Conservation (phyloP, 2,329 filamentous ascomycete species). For the Aciculosporium take region DNA sequence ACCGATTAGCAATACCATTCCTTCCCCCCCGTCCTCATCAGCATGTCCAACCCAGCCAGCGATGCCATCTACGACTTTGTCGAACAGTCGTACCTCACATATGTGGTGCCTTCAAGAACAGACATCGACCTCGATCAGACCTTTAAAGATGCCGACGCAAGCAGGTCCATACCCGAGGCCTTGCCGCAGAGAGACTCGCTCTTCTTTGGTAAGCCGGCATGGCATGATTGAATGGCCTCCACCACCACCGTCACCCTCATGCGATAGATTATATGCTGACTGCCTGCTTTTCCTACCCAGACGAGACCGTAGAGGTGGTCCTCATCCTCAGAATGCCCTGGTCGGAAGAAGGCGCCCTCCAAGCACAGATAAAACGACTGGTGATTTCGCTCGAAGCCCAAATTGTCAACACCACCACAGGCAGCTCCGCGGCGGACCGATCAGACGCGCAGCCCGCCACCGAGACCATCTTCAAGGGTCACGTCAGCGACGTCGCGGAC, state of each 20-base stretch:
- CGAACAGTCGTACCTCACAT: conserved; percentile 44
- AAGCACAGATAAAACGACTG: conserved; percentile 47
- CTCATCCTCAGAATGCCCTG: conserved; percentile 52
- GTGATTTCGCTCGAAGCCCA: conserved; percentile 53
- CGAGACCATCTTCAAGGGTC: conserved; percentile 47
- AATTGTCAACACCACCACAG: conserved; percentile 46
- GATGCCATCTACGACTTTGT: conserved; percentile 28
- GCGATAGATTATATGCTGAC: conserved; percentile 3
- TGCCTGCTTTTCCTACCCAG: conserved; percentile 25
- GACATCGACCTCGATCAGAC: conserved; percentile 38
- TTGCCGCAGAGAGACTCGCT: conserved; percentile 49
- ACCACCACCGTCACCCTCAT: conserved; percentile 10
- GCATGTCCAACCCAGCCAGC: conserved; percentile 8
- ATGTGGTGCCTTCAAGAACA: conserved; percentile 44
- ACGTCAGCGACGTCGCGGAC: conserved; percentile 33
- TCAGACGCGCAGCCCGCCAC: conserved; percentile 31
- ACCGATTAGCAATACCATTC: conserved; percentile 7
- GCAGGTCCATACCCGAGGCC: conserved; percentile 36
- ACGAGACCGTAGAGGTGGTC: conserved; percentile 58
- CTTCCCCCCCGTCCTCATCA: conserved; percentile 1
- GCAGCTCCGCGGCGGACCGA: conserved; percentile 31
- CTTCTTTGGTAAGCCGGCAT: conserved; percentile 49
- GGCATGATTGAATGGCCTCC: neutral
- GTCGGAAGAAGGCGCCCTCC: conserved; percentile 40
- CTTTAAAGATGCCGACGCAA: conserved; percentile 29